These are phyloP conservation scores for Ceratocystis cubensis DNA, from an alignment of 2,329 filamentous ascomycete species.

Conservation along the genomic window DNA sequence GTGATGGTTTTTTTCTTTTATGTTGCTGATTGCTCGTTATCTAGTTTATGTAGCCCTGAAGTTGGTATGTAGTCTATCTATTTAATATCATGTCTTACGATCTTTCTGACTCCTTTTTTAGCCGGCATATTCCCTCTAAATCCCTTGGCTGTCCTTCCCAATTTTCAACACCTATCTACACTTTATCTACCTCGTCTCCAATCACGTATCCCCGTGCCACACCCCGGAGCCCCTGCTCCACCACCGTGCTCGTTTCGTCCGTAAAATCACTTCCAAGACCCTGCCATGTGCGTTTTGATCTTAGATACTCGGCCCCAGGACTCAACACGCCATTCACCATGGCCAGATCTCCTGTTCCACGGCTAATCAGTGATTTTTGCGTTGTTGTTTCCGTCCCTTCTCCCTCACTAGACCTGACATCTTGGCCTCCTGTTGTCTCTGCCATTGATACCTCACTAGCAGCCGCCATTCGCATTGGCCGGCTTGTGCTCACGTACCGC, in stretches of 20 bases:
- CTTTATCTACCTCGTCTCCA: slow-evolving; percentile 44
- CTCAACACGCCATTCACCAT: slow-evolving; percentile 78
- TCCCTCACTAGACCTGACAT: slow-evolving; percentile 16
- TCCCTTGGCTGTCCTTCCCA: neutral
- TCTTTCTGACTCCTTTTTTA: neutral
- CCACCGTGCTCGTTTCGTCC: slow-evolving; percentile 45
- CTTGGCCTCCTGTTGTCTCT: slow-evolving; percentile 25
- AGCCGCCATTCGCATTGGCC: slow-evolving; percentile 48
- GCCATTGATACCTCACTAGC: neutral
- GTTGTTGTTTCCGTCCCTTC: slow-evolving; percentile 19
- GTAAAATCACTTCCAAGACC: slow-evolving; percentile 80
- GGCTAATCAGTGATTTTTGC: slow-evolving; percentile 42
- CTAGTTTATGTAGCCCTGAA: neutral
- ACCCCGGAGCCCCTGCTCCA: slow-evolving; percentile 79
- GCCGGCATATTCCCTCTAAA: neutral
- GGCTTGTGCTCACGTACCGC: slow-evolving; percentile 62
- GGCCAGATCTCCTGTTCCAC: slow-evolving; percentile 53
- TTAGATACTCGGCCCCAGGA: slow-evolving; percentile 77
- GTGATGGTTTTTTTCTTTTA: neutral
- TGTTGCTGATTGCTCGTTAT: slow-evolving; percentile 1
- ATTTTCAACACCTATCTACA: slow-evolving; percentile 4
- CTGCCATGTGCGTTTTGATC: slow-evolving; percentile 76
- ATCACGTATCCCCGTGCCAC: slow-evolving; percentile 81
- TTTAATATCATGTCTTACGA: slow-evolving; percentile 6
- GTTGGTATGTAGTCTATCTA: slow-evolving; percentile 5